Percentiles rank a stretch among this genome's conserved stretches.
Conservation (phyloP, 176 grass and related monocot genomes). For the Saccharum officinarum region DNA sequence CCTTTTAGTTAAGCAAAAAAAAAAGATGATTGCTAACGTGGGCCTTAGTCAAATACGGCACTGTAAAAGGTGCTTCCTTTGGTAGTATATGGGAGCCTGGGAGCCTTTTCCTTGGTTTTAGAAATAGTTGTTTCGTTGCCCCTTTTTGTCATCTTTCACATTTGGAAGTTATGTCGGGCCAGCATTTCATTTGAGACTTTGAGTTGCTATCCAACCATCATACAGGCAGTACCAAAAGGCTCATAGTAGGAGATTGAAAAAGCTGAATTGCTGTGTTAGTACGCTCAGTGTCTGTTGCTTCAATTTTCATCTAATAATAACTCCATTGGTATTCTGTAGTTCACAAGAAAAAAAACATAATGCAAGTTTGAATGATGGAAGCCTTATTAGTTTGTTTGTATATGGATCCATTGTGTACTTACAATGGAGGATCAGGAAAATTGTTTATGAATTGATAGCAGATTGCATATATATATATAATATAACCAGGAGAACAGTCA, state of each 20-base stretch:
- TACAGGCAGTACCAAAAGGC: slow-evolving; percentile 30
- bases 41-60: slow-evolving; percentile 61
- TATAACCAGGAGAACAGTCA: neutral
- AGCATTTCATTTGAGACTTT: slow-evolving; percentile 12
- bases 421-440: neutral
- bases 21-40: slow-evolving; percentile 46
- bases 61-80: slow-evolving; percentile 55
- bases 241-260: neutral
- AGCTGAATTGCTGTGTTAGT: neutral
- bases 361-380: neutral
- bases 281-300: neutral
- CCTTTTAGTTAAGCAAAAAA: slow-evolving; percentile 41
- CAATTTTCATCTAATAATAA: neutral
- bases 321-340: neutral
- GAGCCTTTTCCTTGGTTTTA: slow-evolving; percentile 60
- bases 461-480: neutral
- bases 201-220: slow-evolving; percentile 28
- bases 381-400: neutral
- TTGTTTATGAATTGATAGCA: neutral
- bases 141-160: slow-evolving; percentile 49
- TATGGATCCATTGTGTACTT: neutral
- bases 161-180: slow-evolving; percentile 43
- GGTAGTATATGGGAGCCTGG: slow-evolving; percentile 36
- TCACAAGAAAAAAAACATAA: neutral
- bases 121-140: slow-evolving; percentile 51